A percentile compares a stretch with the other conserved stretches of the same genome.
Conservation (phyloP, 108 stramenopile species). For the Hondaea fermentalgiana region DNA sequence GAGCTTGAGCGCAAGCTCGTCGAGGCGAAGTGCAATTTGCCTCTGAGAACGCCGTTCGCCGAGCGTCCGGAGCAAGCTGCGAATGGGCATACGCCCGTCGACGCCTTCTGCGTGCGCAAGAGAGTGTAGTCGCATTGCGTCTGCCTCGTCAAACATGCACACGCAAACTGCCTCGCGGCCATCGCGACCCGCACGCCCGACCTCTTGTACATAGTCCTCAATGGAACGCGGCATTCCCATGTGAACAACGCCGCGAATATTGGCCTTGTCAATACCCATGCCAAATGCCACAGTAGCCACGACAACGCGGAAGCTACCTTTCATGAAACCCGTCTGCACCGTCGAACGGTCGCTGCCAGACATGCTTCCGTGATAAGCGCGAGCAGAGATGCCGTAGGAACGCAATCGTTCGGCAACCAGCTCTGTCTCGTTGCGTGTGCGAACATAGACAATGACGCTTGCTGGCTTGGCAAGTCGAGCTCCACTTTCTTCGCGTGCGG, state of each 20-base stretch:
- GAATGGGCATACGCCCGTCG: neutral
- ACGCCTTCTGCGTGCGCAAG: neutral
- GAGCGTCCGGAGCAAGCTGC: neutral
- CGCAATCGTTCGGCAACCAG: neutral
- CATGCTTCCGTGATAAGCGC: conserved; percentile 77
- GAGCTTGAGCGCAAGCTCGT: neutral
- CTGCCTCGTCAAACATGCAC: neutral
- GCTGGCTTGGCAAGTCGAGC: neutral
- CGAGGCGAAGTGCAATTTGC: neutral
- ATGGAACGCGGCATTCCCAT: conserved; percentile 74
- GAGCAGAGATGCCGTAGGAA: neutral
- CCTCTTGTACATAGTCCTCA: conserved; percentile 91
- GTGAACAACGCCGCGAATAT: conserved; percentile 76
- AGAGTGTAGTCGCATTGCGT: neutral
- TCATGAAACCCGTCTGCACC: conserved; percentile 66
- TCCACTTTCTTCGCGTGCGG: neutral
- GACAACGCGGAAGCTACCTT: conserved; percentile 63
- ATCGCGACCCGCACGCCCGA: conserved; percentile 90
- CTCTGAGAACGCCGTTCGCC: neutral
- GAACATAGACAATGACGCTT: neutral
- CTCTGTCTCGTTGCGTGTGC: neutral
- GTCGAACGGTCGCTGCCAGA: conserved; percentile 37
- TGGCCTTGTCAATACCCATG: conserved; percentile 89
- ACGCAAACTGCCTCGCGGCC: conserved; percentile 62
- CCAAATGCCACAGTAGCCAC: conserved; percentile 94